Conservation (phyloP, 306 rosid species). For the Myrica gale region DNA sequence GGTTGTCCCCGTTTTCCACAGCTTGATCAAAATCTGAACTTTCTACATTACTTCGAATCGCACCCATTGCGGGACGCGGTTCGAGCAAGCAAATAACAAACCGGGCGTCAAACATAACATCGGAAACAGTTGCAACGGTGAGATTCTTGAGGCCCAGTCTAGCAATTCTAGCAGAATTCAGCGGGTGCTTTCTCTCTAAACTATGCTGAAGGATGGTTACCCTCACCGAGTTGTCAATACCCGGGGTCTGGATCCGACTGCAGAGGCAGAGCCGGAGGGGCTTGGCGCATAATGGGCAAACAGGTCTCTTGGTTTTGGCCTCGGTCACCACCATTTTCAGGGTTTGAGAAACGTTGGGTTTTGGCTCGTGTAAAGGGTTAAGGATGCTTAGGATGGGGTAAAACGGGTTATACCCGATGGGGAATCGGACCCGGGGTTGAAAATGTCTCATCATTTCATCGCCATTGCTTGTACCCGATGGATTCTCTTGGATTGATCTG, state of each 20-base stretch:
- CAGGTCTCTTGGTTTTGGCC: slow-evolving; percentile 53
- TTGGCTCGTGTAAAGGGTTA: slow-evolving; percentile 4
- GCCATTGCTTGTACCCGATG: no score
- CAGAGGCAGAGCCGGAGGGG: slow-evolving; percentile 77
- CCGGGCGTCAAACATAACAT: slow-evolving; percentile 56
- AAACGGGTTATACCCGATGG: slow-evolving; percentile 10
- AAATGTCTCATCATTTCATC: slow-evolving; percentile 21
- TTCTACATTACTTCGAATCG: slow-evolving; percentile 8
- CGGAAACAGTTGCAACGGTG: slow-evolving; percentile 57
- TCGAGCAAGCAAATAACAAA: slow-evolving; percentile 41
- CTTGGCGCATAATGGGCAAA: slow-evolving; percentile 73
- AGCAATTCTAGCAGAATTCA: slow-evolving; percentile 82
- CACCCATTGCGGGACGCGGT: slow-evolving; percentile 19
- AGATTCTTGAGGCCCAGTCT: slow-evolving; percentile 67
- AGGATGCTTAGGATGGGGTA: slow-evolving; percentile 5
- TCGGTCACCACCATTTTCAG: slow-evolving; percentile 40
- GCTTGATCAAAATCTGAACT: slow-evolving; percentile 18
- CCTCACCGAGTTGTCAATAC: slow-evolving; percentile 53
- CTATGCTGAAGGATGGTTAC: slow-evolving; percentile 79
- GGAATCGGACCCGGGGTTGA: slow-evolving; percentile 22
- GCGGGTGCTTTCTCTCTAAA: slow-evolving; percentile 71
- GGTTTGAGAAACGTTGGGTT: slow-evolving; percentile 24
- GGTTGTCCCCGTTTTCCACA: slow-evolving; percentile 26
- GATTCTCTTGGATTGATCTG: neutral
- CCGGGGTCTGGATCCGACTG: slow-evolving; percentile 47